Evolutionary conservation across 164 flowering plant genomes (phyloP).

Genomic region (Liriodendron chinense): DNA sequence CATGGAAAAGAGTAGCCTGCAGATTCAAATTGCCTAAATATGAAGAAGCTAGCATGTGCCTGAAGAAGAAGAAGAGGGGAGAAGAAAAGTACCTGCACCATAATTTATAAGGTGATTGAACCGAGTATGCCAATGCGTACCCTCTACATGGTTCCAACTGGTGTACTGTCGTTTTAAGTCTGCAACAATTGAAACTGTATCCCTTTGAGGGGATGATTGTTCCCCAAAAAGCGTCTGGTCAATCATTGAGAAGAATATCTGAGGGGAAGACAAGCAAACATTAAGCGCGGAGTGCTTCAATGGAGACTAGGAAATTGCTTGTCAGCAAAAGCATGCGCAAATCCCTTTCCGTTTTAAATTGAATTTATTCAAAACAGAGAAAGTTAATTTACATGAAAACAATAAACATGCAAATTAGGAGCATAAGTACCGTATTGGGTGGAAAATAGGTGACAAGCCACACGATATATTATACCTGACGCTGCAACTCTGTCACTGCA

Average conservation of each 20-base stretch:
- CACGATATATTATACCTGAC: slow-evolving; percentile 54
- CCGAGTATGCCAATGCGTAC: slow-evolving; percentile 91
- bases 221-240: slow-evolving; percentile 86
- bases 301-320: background rate
- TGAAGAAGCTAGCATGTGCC: no score
- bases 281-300: background rate
- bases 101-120: slow-evolving; percentile 83
- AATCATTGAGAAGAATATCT: slow-evolving; percentile 75
- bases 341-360: background rate
- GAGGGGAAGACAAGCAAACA: slow-evolving; percentile 12
- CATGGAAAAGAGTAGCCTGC: no score
- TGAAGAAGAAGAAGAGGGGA: no score
- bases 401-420: background rate
- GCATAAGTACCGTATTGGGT: background rate
- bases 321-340: no score
- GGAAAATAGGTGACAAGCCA: background rate
- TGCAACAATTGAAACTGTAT: slow-evolving; percentile 62
- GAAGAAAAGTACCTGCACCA: slow-evolving; percentile 66
- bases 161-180: slow-evolving; percentile 64
- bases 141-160: slow-evolving; percentile 86
- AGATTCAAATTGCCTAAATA: no score
- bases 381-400: background rate
- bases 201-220: slow-evolving; percentile 35
- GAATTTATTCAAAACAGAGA: background rate
- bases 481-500: slow-evolving; percentile 88